Conservation (phyloP, 805 yeast genomes). For the Torulaspora maleeae region DNA sequence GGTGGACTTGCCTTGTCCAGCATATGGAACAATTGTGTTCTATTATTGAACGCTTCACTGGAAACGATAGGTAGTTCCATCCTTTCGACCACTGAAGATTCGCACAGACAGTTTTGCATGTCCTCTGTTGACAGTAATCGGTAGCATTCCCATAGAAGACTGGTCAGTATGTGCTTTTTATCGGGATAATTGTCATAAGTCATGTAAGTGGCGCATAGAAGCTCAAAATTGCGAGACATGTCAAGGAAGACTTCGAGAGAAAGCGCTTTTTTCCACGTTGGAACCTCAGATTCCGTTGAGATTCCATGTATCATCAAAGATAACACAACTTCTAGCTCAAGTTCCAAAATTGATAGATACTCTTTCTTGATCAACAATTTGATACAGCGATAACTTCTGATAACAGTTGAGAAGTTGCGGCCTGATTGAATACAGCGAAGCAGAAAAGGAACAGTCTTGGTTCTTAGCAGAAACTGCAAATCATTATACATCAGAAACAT, state of each 20-base stretch:
- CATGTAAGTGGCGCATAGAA: conserved; percentile 49
- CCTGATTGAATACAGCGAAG: conserved; percentile 58
- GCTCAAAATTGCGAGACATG: conserved; percentile 51
- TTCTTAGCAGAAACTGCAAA: conserved; percentile 59
- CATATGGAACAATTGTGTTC: conserved; percentile 61
- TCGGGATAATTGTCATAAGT: conserved; percentile 57
- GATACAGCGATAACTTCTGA: conserved; percentile 71
- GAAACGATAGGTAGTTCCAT: conserved; percentile 39
- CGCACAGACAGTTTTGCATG: conserved; percentile 34
- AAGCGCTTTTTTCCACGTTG: conserved; percentile 68
- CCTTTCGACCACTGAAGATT: conserved; percentile 33
- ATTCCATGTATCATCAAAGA: conserved; percentile 70
- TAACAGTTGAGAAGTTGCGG: conserved; percentile 59
- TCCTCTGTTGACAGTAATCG: conserved; percentile 34
- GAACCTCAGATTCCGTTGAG: conserved; percentile 50
- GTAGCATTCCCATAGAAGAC: conserved; percentile 45
- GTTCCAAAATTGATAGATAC: conserved; percentile 56
- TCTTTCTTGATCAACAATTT: conserved; percentile 53
- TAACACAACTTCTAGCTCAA: conserved; percentile 78
- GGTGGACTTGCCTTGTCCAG: conserved; percentile 83
- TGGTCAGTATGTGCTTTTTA: conserved; percentile 56
- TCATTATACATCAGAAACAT: conserved; percentile 58
- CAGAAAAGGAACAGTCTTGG: conserved; percentile 69
- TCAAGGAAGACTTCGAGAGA: conserved; percentile 68
- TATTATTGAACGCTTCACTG: conserved; percentile 41